These are phyloP conservation scores for Pythium dissotocum DNA, from an alignment of 352 stramenopile genomes.

Conservation along the genomic window DNA sequence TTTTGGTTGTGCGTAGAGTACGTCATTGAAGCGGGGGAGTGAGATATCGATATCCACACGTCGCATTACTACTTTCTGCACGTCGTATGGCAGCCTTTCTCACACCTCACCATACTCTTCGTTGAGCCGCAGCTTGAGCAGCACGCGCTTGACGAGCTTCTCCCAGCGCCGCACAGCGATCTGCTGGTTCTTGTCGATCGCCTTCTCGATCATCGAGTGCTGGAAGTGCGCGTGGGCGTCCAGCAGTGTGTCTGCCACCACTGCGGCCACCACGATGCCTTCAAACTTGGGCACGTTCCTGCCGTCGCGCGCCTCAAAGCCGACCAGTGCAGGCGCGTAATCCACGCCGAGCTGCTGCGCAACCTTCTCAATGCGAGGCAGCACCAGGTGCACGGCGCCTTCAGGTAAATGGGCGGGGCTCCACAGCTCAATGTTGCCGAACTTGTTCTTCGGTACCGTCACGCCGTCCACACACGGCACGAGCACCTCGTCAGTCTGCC, in stretches of 20 bases:
- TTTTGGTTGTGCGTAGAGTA: no score
- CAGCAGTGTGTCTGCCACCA: constrained; percentile 44
- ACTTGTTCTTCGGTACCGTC: constrained; percentile 81
- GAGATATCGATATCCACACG: no score
- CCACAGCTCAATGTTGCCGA: constrained; percentile 89
- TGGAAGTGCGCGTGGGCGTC: constrained; percentile 71
- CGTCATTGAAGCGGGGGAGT: no score
- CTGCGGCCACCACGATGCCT: constrained; percentile 67
- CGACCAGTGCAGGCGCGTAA: constrained; percentile 77
- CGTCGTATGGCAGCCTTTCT: not conserved
- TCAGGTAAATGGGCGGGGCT: constrained; percentile 63
- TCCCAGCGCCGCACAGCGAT: constrained; percentile 63
- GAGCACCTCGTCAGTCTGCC: constrained; percentile 72
- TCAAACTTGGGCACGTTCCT: constrained; percentile 66
- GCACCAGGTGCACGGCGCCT: constrained; percentile 56
- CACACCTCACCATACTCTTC: constrained; percentile 69
- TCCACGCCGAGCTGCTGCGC: constrained; percentile 73
- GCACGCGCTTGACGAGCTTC: constrained; percentile 59
- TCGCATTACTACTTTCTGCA: not conserved
- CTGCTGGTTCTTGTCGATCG: constrained; percentile 64
- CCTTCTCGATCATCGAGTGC: constrained; percentile 69
- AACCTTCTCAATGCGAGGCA: constrained; percentile 65
- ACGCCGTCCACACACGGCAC: constrained; percentile 54
- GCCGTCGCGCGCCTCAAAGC: constrained; percentile 74
- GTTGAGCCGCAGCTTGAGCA: constrained; percentile 71